Conservation (phyloP, 1,139 yeast species). For the Kodamaea derodonti region DNA sequence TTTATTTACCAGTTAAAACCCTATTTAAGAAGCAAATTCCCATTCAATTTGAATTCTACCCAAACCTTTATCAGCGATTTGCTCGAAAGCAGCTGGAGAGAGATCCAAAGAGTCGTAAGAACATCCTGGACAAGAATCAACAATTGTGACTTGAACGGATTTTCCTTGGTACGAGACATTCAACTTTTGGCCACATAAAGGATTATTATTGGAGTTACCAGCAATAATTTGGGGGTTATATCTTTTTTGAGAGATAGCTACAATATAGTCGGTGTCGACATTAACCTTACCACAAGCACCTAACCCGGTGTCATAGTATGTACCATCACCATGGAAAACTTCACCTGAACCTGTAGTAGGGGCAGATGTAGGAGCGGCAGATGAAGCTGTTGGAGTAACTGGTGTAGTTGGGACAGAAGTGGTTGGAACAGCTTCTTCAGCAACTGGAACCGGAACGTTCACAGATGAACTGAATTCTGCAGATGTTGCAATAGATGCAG, state of each 20-base stretch:
- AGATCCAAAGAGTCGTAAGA: slow-evolving; percentile 37
- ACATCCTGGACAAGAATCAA: slow-evolving; percentile 43
- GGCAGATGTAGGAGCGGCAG: slow-evolving; percentile 18
- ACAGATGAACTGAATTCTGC: slow-evolving; percentile 9
- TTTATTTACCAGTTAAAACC: too few relatives aligned
- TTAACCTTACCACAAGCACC: slow-evolving; percentile 59
- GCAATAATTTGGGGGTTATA: slow-evolving; percentile 28
- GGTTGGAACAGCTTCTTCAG: slow-evolving; percentile 11
- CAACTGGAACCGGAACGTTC: slow-evolving; percentile 12
- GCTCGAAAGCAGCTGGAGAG: slow-evolving; percentile 40
- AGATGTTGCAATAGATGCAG: slow-evolving; percentile 2
- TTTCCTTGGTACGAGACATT: slow-evolving; percentile 37
- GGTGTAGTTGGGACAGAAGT: slow-evolving; percentile 14
- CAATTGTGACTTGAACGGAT: slow-evolving; percentile 41
- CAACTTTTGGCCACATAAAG: slow-evolving; percentile 42
- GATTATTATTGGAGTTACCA: slow-evolving; percentile 40
- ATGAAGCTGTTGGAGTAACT: slow-evolving; percentile 12
- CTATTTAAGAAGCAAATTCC: slow-evolving; percentile 19
- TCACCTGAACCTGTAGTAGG: slow-evolving; percentile 15
- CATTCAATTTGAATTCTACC: slow-evolving; percentile 44
- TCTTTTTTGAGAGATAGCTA: slow-evolving; percentile 36
- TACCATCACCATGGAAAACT: slow-evolving; percentile 49
- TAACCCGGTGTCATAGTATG: slow-evolving; percentile 54
- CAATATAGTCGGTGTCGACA: slow-evolving; percentile 46
- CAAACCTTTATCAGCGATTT: slow-evolving; percentile 34